Evolutionary conservation across 495 filamentous ascomycete genomes (phyloP), one percentile per base, ranked within the genome.

Genomic region (Tirmania nivea): DNA sequence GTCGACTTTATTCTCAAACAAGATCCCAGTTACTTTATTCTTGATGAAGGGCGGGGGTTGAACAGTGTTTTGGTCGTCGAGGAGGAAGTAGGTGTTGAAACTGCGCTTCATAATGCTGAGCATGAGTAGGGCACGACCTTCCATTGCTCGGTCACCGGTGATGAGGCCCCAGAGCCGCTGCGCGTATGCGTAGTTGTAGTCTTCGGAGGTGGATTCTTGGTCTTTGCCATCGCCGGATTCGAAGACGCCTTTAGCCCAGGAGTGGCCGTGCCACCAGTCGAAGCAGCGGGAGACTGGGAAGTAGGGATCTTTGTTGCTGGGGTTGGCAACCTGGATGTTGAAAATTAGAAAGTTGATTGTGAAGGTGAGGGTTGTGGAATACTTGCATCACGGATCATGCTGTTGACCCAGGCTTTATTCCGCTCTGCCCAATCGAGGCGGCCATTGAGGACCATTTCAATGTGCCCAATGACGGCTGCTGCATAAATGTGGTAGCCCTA

Each of bases 1-100:
- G 65, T 96, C 84, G 52, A 92, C 73, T 67, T 94, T 95, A 67
- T 94, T 96, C 67, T 96, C 89, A 64, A 94, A 96, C 6, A 95
- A 66, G 60, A 96, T 93, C 8, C 89, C 89, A 8, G 85, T 79
- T 11, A 84, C 85, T 64, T 81, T 86, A 67, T 95, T 95, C 8
- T 68, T 74, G 34, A 83, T 75, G 55, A 92, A 92, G 19, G 80
- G 70, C 1, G 71, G 35, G 0, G 89, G 89, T 54, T 94, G 80
- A 56, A 88, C 48, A 2, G 65, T 68, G 66, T 94, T 93, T 60
- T 71, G 63, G 42, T 63, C 69, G 14, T 72, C 68, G 69, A 89
- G 76, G 3, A 94, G 72, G 71, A 90, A 94, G 67, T 95, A 96
- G 55, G 77, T 74, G 42, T 75, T 72, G 1, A 96, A 67, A 10